Evolutionary conservation across 805 yeast genomes (phyloP).

Genomic region (Ogataea degrootiae): DNA sequence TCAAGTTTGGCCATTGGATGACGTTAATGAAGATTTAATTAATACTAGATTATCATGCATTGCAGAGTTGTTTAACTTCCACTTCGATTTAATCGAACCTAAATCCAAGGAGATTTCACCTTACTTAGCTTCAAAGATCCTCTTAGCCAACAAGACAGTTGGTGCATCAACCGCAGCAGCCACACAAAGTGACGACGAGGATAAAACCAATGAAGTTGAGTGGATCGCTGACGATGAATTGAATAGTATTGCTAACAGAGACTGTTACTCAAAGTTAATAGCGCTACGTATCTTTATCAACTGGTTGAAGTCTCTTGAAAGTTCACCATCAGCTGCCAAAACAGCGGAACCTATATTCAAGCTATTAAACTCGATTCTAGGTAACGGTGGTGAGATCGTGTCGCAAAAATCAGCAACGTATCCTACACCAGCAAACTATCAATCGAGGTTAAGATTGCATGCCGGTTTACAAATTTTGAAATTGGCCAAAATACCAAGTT

Average conservation of each 20-base stretch:
- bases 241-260: conserved; percentile 4
- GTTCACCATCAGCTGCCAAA: conserved; percentile 35
- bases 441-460: conserved; percentile 55
- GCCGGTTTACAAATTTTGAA: conserved; percentile 67
- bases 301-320: conserved; percentile 36
- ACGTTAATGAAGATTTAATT: conserved; percentile 33
- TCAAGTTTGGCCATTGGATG: conserved; percentile 46
- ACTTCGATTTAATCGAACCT: conserved; percentile 42
- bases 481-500: conserved; percentile 51
- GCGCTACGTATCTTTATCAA: conserved; percentile 57
- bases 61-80: conserved; percentile 50
- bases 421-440: conserved; percentile 62
- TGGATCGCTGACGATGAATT: conserved; percentile 27
- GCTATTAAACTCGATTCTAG: conserved; percentile 58
- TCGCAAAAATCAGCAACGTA: conserved; percentile 35
- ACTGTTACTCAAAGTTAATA: conserved; percentile 25
- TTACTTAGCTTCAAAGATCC: conserved; percentile 54
- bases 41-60: conserved; percentile 56
- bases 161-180: conserved; percentile 27
- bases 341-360: conserved; percentile 63
- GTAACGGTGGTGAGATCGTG: conserved; percentile 75
- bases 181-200: conserved; percentile 39
- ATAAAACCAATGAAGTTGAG: conserved; percentile 29
- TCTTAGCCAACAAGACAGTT: conserved; percentile 45
- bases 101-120: conserved; percentile 56